Percentiles rank a stretch among this genome's conserved stretches.
phyloP scores from a whole-genome alignment of 495 filamentous ascomycete genomes.

The Aeminium ludgeri region DNA sequence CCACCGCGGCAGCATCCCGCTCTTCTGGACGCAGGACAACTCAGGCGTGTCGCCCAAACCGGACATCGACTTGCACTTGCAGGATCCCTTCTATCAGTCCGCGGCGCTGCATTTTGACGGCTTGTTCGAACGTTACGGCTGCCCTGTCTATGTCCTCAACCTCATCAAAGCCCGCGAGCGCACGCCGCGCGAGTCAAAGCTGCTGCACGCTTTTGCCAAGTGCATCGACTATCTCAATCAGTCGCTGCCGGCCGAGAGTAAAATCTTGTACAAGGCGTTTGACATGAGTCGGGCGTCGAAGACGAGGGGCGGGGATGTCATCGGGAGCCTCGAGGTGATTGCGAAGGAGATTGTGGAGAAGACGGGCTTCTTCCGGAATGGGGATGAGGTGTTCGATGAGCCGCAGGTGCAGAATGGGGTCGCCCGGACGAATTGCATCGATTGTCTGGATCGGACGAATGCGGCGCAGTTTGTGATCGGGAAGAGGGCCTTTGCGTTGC shows the following conservation, averaged over 20 bases:
- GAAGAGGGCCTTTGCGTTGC: slow-evolving; percentile 83
- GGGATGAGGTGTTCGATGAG: slow-evolving; percentile 43
- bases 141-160: slow-evolving; percentile 83
- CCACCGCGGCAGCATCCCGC: slow-evolving; percentile 87
- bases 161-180: slow-evolving; percentile 81
- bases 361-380: slow-evolving; percentile 92
- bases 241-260: slow-evolving; percentile 66
- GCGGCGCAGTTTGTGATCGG: slow-evolving; percentile 96
- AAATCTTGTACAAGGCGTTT: slow-evolving; percentile 86
- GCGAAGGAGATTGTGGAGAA: slow-evolving; percentile 68
- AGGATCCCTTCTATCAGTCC: slow-evolving; percentile 92
- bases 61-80: slow-evolving; percentile 80
- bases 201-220: slow-evolving; percentile 73
- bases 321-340: slow-evolving; percentile 73
- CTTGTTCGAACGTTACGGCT: slow-evolving; percentile 83
- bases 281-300: slow-evolving; percentile 97
- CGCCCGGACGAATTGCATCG: slow-evolving; percentile 91
- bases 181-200: slow-evolving; percentile 80
- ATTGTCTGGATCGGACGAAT: slow-evolving; percentile 92
- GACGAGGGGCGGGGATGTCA: slow-evolving; percentile 87
- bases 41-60: slow-evolving; percentile 91
- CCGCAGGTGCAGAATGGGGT: slow-evolving; percentile 78
- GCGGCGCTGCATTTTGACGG: slow-evolving; percentile 95
- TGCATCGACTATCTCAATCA: slow-evolving; percentile 89
- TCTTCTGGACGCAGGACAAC: slow-evolving; percentile 96